phyloP scores from a whole-genome alignment of 805 yeast species.

The Kodamaea neixiangensis region DNA sequence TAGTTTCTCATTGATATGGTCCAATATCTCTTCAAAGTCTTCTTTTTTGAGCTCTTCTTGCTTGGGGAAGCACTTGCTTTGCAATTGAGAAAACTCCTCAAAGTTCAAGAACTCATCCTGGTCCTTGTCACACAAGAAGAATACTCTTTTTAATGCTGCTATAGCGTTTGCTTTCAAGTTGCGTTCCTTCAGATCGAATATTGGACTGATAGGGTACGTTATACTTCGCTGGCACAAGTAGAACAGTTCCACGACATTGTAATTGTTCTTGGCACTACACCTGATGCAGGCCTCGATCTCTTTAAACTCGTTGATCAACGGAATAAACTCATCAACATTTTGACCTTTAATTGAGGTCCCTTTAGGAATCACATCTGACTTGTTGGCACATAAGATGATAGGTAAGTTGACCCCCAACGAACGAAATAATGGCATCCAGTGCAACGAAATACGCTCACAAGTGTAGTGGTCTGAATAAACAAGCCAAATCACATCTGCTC shows the following conservation, averaged over 20 bases:
- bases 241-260: constrained; percentile 88
- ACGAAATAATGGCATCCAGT: constrained; percentile 93
- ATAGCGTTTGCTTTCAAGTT: constrained; percentile 74
- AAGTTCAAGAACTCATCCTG: constrained; percentile 83
- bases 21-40: constrained; percentile 40
- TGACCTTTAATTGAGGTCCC: constrained; percentile 48
- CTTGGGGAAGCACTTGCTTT: constrained; percentile 72
- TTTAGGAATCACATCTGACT: constrained; percentile 52
- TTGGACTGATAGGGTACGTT: constrained; percentile 88
- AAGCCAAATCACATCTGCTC: constrained; percentile 92
- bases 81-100: constrained; percentile 68
- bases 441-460: constrained; percentile 84
- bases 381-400: constrained; percentile 86
- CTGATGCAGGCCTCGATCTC: constrained; percentile 92
- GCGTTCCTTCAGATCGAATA: constrained; percentile 90
- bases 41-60: constrained; percentile 25
- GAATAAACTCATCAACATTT: constrained; percentile 77
- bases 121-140: constrained; percentile 82
- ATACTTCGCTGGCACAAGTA: constrained; percentile 93
- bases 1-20: constrained; percentile 30
- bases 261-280: constrained; percentile 80
- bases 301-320: constrained; percentile 84
- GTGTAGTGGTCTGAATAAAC: constrained; percentile 94
- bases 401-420: constrained; percentile 94
- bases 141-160: constrained; percentile 76